Percentiles rank a stretch among this genome's conserved stretches.
Evolutionary conservation across 352 stramenopile species (phyloP).

Genomic region (Phytophthora litchii): DNA sequence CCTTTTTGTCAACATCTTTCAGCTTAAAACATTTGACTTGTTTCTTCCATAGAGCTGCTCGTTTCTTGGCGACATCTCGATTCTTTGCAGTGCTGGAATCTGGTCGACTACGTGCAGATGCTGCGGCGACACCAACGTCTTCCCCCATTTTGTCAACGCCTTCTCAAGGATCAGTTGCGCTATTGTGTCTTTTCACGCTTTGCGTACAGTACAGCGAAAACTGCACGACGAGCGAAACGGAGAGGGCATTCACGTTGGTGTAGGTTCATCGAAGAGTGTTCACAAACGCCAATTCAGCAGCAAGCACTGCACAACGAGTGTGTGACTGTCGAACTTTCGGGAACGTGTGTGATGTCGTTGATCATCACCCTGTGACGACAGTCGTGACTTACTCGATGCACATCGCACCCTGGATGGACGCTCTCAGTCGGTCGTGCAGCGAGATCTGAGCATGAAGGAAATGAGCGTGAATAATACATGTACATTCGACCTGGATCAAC

Average conservation of each 20-base stretch:
- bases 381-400: not conserved
- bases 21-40: conserved; percentile 65
- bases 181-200: conserved; percentile 15
- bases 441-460: conserved; percentile 10
- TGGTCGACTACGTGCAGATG: conserved; percentile 10
- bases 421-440: conserved; percentile 9
- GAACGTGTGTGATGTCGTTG: not conserved
- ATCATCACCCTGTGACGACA: not conserved
- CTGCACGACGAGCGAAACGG: not conserved
- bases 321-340: not conserved
- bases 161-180: conserved; percentile 19
- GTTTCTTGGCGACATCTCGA: conserved; percentile 41
- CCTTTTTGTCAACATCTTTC: conserved; percentile 73
- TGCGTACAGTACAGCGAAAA: not conserved
- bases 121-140: not conserved
- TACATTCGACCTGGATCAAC: too few relatives aligned
- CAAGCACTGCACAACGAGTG: not conserved
- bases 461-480: not conserved
- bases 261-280: not conserved
- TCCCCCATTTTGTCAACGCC: conserved; percentile 26
- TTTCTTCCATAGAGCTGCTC: conserved; percentile 51
- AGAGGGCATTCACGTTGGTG: not conserved
- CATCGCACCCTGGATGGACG: not conserved
- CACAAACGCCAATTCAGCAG: not conserved
- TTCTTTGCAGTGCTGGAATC: conserved; percentile 27